Base-by-base conservation (phyloP, 2,329 filamentous ascomycete genomes). In the Ophiocordyceps camponoti-floridani region DNA sequence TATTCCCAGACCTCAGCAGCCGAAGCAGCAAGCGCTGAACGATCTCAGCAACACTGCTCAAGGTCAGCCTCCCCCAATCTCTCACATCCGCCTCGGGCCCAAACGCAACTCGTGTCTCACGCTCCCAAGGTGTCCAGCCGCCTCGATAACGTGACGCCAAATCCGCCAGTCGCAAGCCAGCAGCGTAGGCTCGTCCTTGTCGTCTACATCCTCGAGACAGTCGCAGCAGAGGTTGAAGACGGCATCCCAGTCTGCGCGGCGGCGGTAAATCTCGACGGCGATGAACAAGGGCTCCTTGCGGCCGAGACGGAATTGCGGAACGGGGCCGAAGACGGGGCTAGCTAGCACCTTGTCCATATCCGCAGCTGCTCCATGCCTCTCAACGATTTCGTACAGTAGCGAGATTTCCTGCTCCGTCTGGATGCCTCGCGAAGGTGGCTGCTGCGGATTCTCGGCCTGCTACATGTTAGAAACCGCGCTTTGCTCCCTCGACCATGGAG, bases 341-440 rank as follows among this genome's bases (percentile, higher is more conserved):
- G 52, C 46, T 0, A 67, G 52, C 8, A 65, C 56, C 35, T 63
- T 63, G 1, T 62, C 48, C 46, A 63, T 65, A 40, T 70, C 68
- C 0, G 61, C 62, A 1, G 56, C 52, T 1, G 60, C 60, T 1
- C 65, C 68, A 10, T 70, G 66, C 4, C 58, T 60, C 28, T 64
- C 60, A 1, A 70, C 53, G 19, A 73, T 61, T 1, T 66, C 61
- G 48, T 71, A 73, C 16, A 70, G 62, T 2, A 74, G 60, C 0
- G 69, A 57, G 2, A 70, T 62, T 48, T 74, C 70, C 46, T 74
- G 67, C 47, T 73, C 70, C 0, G 63, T 63, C 37, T 62, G 59
- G 28, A 73, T 57, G 6, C 51, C 52, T 49, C 62, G 51, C 18
- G 52, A 43, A 5, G 47, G 44, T 4, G 51, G 41, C 31, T 49